Conservation (phyloP, 2,329 filamentous ascomycete genomes). For the Alternaria dauci region DNA sequence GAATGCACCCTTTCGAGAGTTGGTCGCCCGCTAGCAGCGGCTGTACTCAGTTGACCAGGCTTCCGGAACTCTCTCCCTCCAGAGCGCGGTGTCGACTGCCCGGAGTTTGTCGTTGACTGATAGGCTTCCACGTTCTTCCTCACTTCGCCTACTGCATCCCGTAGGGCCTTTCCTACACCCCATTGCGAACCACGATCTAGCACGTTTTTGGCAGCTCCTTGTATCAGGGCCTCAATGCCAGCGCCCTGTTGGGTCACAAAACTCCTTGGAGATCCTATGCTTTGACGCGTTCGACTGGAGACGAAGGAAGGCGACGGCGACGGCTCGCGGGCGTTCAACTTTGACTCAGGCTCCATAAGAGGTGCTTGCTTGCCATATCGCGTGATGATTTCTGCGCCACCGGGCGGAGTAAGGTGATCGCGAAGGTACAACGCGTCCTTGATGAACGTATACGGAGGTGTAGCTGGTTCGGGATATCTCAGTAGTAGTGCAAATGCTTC, state of each 20-base stretch:
- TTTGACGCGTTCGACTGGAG: conserved; percentile 37
- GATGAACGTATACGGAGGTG: conserved; percentile 80
- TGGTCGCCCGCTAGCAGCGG: conserved; percentile 24
- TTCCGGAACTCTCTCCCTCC: conserved; percentile 48
- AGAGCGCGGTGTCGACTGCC: conserved; percentile 44
- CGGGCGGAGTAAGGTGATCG: conserved; percentile 68
- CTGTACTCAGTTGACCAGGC: conserved; percentile 37
- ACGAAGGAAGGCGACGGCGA: conserved; percentile 37
- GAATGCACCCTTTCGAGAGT: conserved; percentile 33
- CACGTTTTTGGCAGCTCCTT: conserved; percentile 78
- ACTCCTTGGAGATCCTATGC: conserved; percentile 38
- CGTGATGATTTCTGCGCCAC: conserved; percentile 71
- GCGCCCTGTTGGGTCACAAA: conserved; percentile 42
- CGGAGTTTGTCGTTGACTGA: conserved; percentile 53
- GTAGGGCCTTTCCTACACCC: conserved; percentile 80
- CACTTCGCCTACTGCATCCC: conserved; percentile 83
- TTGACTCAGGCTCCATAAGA: conserved; percentile 32
- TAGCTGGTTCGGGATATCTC: conserved; percentile 75
- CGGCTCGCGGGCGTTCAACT: conserved; percentile 40
- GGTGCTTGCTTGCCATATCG: conserved; percentile 70
- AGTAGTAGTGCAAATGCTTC: conserved; percentile 81
- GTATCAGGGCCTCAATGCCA: conserved; percentile 73
- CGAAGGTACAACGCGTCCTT: conserved; percentile 82
- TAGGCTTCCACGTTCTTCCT: conserved; percentile 76
- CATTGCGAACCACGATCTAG: conserved; percentile 77